Evolutionary conservation across 345 rosid species (phyloP).

Genomic region (Clarkia xantiana): DNA sequence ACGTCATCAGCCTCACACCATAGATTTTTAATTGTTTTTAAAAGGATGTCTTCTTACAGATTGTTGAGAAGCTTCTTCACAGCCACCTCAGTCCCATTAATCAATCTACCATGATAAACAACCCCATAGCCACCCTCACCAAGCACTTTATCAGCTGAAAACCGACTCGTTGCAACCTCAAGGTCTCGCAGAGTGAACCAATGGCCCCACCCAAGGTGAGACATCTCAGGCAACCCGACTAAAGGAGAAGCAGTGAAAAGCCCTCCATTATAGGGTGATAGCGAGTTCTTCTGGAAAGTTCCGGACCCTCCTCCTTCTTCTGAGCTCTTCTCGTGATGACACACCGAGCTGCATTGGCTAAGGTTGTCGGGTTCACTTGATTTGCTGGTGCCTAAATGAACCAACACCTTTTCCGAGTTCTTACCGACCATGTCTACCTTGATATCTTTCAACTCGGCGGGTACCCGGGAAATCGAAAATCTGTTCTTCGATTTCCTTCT

Average conservation of each 20-base stretch:
- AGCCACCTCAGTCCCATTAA: slow-evolving; percentile 87
- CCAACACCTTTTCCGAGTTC: slow-evolving; percentile 38
- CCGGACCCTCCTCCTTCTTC: slow-evolving; percentile 93
- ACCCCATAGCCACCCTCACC: slow-evolving; percentile 99
- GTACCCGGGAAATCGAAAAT: slow-evolving; percentile 48
- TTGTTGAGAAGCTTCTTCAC: slow-evolving; percentile 95
- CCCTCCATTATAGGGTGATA: slow-evolving; percentile 38
- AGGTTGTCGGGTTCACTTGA: slow-evolving; percentile 70
- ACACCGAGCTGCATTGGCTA: slow-evolving; percentile 63
- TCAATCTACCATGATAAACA: slow-evolving; percentile 70
- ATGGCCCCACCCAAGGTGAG: slow-evolving; percentile 99
- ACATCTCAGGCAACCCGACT: slow-evolving; percentile 79
- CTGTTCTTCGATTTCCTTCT: slow-evolving; percentile 48
- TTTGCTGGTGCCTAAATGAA: too few species aligned
- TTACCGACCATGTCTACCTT: slow-evolving; percentile 62
- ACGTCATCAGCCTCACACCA: too few species aligned
- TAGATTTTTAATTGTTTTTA: neutral
- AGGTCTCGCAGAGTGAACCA: slow-evolving; percentile 99
- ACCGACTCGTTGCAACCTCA: slow-evolving; percentile 65
- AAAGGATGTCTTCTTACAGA: slow-evolving; percentile 41
- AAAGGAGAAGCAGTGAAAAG: slow-evolving; percentile 70
- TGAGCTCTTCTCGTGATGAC: slow-evolving; percentile 65
- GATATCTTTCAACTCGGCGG: slow-evolving; percentile 72
- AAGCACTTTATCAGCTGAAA: slow-evolving; percentile 61
- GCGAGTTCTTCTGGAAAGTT: slow-evolving; percentile 34